A percentile compares a stretch with the other conserved stretches of the same genome.
Evolutionary conservation across 2,329 filamentous ascomycete species (phyloP).

Genomic region (Aspergillus sp.): DNA sequence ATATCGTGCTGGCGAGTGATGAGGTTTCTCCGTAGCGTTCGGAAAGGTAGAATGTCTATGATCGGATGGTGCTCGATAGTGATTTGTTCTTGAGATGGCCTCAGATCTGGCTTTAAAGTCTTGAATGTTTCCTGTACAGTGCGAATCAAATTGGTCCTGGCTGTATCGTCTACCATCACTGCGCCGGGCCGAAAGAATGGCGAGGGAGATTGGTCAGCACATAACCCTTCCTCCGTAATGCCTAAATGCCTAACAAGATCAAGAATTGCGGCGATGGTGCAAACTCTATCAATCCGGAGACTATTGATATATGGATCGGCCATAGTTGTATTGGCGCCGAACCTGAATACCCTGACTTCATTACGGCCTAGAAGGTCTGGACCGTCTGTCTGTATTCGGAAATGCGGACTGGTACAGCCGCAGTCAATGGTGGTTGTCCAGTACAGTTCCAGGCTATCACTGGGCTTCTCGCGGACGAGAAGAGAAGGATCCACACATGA

Average conservation of each 20-base stretch:
- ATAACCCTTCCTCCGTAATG: constrained; percentile 27
- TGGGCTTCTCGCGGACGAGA: constrained; percentile 8
- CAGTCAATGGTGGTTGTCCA: constrained; percentile 20
- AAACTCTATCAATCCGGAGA: constrained; percentile 31
- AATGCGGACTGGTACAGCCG: constrained; percentile 19
- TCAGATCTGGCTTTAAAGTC: constrained; percentile 23
- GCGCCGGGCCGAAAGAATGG: constrained; percentile 27
- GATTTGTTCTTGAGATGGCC: constrained; percentile 24
- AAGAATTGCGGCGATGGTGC: constrained; percentile 26
- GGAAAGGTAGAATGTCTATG: constrained; percentile 25
- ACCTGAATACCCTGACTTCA: constrained; percentile 16
- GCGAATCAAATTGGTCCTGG: constrained; percentile 14
- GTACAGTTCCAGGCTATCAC: not conserved
- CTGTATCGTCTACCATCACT: not conserved
- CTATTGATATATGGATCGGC: constrained; percentile 30
- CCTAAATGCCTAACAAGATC: constrained; percentile 26
- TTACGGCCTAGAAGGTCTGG: not conserved
- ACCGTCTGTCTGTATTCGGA: constrained; percentile 13
- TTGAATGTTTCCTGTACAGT: constrained; percentile 19
- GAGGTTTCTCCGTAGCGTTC: constrained; percentile 21
- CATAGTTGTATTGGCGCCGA: constrained; percentile 12
- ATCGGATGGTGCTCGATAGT: constrained; percentile 22
- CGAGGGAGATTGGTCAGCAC: constrained; percentile 26
- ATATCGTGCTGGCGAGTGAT: constrained; percentile 14
- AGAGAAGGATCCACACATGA: constrained; percentile 10